A percentile compares a stretch with the other conserved stretches of the same genome.
Evolutionary conservation across 106 monocot genomes (phyloP).

Genomic region (Platanthera guangdongensis): DNA sequence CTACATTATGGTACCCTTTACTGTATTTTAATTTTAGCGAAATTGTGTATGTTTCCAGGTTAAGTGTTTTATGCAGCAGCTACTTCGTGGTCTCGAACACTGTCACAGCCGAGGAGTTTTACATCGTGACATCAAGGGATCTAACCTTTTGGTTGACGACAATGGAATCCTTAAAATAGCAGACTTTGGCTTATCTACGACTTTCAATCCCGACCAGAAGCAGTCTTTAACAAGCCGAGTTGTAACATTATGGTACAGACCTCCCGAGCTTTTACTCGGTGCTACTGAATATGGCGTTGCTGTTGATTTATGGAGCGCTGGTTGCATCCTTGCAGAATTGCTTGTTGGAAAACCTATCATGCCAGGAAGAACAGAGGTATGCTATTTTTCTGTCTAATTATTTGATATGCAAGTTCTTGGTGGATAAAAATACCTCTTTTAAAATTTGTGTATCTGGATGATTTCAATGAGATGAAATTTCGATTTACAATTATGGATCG

Average conservation of each 20-base stretch:
- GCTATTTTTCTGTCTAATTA: background rate
- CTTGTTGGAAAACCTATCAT: constrained; percentile 73
- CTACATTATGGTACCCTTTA: no score
- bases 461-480: background rate
- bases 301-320: constrained; percentile 81
- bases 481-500: background rate
- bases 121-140: constrained; percentile 87
- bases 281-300: constrained; percentile 61
- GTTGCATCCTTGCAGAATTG: constrained; percentile 83
- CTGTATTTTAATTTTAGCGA: background rate
- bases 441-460: background rate
- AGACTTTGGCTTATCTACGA: constrained; percentile 69
- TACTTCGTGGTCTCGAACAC: constrained; percentile 68
- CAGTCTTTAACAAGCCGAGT: constrained; percentile 70
- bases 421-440: background rate
- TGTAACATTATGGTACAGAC: constrained; percentile 84
- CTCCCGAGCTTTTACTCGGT: constrained; percentile 80
- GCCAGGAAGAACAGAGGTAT: constrained; percentile 90
- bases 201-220: constrained; percentile 38
- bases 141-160: constrained; percentile 68
- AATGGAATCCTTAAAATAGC: constrained; percentile 65
- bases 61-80: constrained; percentile 74
- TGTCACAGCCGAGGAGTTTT: constrained; percentile 64
- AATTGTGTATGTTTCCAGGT: constrained; percentile 24
- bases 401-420: background rate